A percentile compares a stretch with the other conserved stretches of the same genome.
Conservation (phyloP, 169 alveolate species). For the Ichthyophthirius multifiliis region DNA sequence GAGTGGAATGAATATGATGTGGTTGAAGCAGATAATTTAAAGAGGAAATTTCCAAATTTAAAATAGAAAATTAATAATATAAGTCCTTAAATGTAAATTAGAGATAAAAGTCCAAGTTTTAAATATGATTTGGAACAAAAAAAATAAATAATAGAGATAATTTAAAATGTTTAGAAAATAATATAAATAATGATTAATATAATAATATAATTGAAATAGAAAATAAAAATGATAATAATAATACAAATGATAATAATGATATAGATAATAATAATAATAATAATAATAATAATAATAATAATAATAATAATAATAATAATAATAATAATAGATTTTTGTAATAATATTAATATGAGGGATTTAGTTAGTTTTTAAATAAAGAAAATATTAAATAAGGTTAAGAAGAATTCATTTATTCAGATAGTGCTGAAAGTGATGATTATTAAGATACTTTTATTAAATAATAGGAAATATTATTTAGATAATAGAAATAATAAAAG, state of each 20-base stretch:
- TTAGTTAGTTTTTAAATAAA: neutral
- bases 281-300: neutral
- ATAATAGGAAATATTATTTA: neutral
- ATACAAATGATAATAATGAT: neutral
- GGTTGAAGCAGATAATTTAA: neutral
- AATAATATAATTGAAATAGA: neutral
- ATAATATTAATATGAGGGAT: neutral
- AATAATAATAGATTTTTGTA: neutral
- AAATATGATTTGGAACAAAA: neutral
- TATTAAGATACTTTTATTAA: neutral
- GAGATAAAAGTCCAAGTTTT: constrained; percentile 4
- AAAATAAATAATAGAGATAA: neutral
- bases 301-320: neutral
- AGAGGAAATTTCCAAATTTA: constrained; percentile 35
- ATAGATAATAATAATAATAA: neutral
- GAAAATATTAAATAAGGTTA: neutral
- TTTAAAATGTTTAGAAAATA: no score
- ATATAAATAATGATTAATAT: no score
- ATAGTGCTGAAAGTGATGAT: constrained; percentile 9
- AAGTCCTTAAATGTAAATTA: constrained; percentile 21
- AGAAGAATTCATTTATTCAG: neutral
- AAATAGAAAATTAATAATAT: constrained; percentile 25
- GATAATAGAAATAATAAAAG: neutral
- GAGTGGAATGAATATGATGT: constrained; percentile 54
- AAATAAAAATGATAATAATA: neutral